Conservation (phyloP, 768 basidiomycete species). For the Lactarius deliciosus region DNA sequence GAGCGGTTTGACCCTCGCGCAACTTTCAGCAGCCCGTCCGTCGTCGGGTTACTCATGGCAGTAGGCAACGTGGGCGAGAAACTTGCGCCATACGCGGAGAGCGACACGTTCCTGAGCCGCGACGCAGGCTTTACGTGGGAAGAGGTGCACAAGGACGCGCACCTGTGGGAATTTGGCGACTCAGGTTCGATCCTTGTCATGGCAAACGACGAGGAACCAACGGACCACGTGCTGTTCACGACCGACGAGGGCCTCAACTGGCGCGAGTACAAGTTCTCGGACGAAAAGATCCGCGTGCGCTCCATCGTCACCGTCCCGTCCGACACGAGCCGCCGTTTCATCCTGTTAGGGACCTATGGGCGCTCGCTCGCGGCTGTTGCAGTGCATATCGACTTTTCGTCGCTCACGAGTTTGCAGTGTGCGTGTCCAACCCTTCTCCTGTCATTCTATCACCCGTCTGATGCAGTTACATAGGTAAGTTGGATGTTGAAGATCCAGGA, state of each 20-base stretch:
- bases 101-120: constrained; percentile 94
- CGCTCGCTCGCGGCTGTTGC: constrained; percentile 52
- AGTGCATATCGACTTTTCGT: constrained; percentile 86
- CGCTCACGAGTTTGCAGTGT: constrained; percentile 77
- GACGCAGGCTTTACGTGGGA: constrained; percentile 98
- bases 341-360: constrained; percentile 70
- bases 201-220: constrained; percentile 93
- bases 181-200: constrained; percentile 92
- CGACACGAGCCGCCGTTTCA: constrained; percentile 90
- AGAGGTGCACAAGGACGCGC: constrained; percentile 97
- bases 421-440: constrained; percentile 34
- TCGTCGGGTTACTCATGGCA: constrained; percentile 91
- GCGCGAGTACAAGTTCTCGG: constrained; percentile 82
- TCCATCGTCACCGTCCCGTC: constrained; percentile 83
- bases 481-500: constrained; percentile 67
- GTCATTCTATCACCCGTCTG: constrained; percentile 7
- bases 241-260: constrained; percentile 87
- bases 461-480: constrained; percentile 50
- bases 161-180: constrained; percentile 98
- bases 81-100: constrained; percentile 77
- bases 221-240: constrained; percentile 85
- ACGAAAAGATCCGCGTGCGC: constrained; percentile 69
- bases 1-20: constrained; percentile 87
- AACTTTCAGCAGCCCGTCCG: constrained; percentile 90
- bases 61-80: constrained; percentile 93